Base-by-base conservation (phyloP, 805 yeast genomes). In the Suhomyces faveliae region DNA sequence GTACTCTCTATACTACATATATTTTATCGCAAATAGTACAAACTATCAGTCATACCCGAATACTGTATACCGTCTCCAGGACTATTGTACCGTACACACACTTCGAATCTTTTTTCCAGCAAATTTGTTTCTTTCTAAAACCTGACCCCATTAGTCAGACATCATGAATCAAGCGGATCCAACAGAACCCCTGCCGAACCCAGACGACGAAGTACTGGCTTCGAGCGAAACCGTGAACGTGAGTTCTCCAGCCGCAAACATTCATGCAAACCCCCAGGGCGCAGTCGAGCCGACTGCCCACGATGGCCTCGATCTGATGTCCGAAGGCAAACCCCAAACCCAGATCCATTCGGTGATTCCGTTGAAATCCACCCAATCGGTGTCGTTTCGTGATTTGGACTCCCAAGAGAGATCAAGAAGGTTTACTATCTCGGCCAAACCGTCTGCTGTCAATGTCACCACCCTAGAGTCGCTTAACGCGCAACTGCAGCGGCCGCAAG, bases 361-460 rank as follows among this genome's bases (percentile, higher is more conserved):
- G 17, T 19, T 47, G 10, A 43, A 35, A 12, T 29, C 51, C 17
- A 20, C 35, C 33, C 54, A 52, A 40, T 51, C 62, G 12, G 75
- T 70, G 15, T 67, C 73, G 4, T 73, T 73, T 47, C 63, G 67
- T 22, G 74, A 68, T 45, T 53, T 60, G 38, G 70, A 68, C 40
- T 54, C 52, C 19, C 68, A 61, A 45, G 78, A 73, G 39, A 59
- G 70, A 38, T 56, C 68, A 10, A 55, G 77, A 41, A 54, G 78
- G 25, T 73, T 73, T 55, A 71, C 77, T 8, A 73, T 73, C 19
- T 63, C 71, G 6, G 73, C 78, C 2, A 75, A 73, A 46, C 78
- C 78, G 3, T 71, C 74, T 25, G 48, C 67, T 7, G 64, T 59
- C 8, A 68, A 62, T 44, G 52, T 68, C 9, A 42, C 60, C 9